A percentile compares a stretch with the other conserved stretches of the same genome.
phyloP scores from a whole-genome alignment of 2,329 filamentous ascomycete genomes.

The Fusarium subtropicale region DNA sequence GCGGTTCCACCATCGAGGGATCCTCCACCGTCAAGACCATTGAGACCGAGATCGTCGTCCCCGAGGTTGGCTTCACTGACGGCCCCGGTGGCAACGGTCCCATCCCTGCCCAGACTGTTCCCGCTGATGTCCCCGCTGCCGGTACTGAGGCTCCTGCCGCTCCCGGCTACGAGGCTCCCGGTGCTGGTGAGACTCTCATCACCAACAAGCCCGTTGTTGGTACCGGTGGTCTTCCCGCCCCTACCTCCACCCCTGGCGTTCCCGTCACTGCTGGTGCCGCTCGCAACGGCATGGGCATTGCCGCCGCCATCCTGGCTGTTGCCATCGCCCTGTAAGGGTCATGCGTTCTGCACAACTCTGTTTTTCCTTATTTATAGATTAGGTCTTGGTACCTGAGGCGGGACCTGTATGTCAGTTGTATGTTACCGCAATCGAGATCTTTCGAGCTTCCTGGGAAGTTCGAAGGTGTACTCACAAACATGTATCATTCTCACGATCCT shows the following conservation, averaged over 20 bases:
- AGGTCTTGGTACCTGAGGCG: constrained; percentile 44
- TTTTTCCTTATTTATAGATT: constrained; percentile 47
- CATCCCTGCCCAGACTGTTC: constrained; percentile 51
- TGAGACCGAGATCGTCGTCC: constrained; percentile 64
- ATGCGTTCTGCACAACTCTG: constrained; percentile 34
- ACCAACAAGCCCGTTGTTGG: constrained; percentile 45
- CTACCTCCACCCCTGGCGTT: constrained; percentile 52
- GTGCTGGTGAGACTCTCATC: constrained; percentile 42
- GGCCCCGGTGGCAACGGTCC: constrained; percentile 39
- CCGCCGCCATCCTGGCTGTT: constrained; percentile 58
- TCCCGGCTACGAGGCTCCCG: constrained; percentile 38
- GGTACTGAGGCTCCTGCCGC: constrained; percentile 31
- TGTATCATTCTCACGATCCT: constrained; percentile 69
- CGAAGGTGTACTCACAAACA: constrained; percentile 37
- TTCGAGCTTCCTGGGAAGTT: constrained; percentile 36
- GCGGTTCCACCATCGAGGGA: constrained; percentile 59
- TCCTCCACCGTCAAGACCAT: constrained; percentile 62
- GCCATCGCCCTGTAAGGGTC: constrained; percentile 60
- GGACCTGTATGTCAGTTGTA: constrained; percentile 45
- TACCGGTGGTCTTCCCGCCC: constrained; percentile 51
- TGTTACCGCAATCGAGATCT: constrained; percentile 36
- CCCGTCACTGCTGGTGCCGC: constrained; percentile 56
- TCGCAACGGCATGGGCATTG: constrained; percentile 60
- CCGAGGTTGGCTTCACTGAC: constrained; percentile 63
- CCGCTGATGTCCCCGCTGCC: constrained; percentile 56